Evolutionary conservation across 352 stramenopile genomes (phyloP).

Genomic region (Globisporangium spiculum): DNA sequence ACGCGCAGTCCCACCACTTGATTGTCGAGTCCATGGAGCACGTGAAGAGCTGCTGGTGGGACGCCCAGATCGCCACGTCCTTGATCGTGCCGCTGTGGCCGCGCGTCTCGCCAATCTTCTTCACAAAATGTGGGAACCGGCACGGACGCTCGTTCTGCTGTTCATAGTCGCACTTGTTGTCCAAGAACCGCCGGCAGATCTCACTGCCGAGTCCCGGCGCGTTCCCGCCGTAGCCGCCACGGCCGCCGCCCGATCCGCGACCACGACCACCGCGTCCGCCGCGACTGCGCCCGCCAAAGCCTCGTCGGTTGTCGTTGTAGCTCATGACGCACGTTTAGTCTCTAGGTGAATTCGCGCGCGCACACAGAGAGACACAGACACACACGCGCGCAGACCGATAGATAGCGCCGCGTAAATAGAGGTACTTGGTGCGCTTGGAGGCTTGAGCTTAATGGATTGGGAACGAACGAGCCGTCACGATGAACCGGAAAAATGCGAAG

Average conservation of each 20-base stretch:
- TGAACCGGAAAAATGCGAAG: constrained; percentile 5
- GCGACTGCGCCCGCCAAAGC: constrained; percentile 62
- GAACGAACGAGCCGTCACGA: constrained; percentile 9
- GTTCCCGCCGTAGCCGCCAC: constrained; percentile 29
- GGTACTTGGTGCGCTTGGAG: background rate
- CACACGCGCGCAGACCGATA: background rate
- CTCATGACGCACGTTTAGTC: constrained; percentile 36
- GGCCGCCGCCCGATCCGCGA: constrained; percentile 28
- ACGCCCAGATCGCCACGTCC: constrained; percentile 73
- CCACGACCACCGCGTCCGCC: constrained; percentile 31
- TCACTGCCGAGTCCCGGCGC: constrained; percentile 44
- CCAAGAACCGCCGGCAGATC: constrained; percentile 64
- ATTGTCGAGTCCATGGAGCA: constrained; percentile 63
- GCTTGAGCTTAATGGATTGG: background rate
- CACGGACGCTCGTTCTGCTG: constrained; percentile 51
- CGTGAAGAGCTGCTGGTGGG: constrained; percentile 78
- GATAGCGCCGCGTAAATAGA: background rate
- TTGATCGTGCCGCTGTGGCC: constrained; percentile 73
- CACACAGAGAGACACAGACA: background rate
- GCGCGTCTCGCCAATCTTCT: constrained; percentile 78
- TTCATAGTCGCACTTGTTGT: constrained; percentile 64
- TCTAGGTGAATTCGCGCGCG: too few species aligned
- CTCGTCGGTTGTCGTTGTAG: constrained; percentile 57
- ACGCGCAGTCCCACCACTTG: constrained; percentile 82
- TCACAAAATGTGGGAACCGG: constrained; percentile 78